phyloP scores from a whole-genome alignment of 345 rosid species.

The Aurinia saxatilis region DNA sequence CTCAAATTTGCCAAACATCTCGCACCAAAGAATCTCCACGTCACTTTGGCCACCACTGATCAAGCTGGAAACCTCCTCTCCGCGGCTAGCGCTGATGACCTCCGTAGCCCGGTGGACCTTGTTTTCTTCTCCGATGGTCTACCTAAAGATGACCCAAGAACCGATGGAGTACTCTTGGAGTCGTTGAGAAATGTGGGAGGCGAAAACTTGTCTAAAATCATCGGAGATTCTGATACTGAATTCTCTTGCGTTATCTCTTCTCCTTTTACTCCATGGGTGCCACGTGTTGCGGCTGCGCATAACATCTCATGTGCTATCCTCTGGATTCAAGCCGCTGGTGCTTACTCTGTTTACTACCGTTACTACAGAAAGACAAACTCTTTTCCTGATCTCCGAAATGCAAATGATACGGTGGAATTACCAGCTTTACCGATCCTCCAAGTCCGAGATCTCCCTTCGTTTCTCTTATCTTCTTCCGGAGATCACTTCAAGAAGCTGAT shows the following conservation, averaged over 20 bases:
- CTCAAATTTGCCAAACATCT: slow-evolving; percentile 36
- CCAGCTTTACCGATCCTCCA: slow-evolving; percentile 38
- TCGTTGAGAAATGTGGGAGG: slow-evolving; percentile 29
- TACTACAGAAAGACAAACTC: slow-evolving; percentile 21
- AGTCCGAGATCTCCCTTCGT: slow-evolving; percentile 43
- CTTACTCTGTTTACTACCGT: slow-evolving; percentile 40
- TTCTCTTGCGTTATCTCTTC: slow-evolving; percentile 30
- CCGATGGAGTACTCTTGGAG: neutral
- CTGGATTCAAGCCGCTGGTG: slow-evolving; percentile 52
- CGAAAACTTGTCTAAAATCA: slow-evolving; percentile 30
- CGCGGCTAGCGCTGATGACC: neutral
- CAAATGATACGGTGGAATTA: slow-evolving; percentile 18
- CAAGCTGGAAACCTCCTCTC: slow-evolving; percentile 21
- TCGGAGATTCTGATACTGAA: slow-evolving; percentile 18
- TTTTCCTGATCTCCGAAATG: slow-evolving; percentile 31
- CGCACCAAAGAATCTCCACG: slow-evolving; percentile 24
- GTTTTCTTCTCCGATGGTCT: slow-evolving; percentile 47
- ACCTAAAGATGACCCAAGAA: slow-evolving; percentile 24
- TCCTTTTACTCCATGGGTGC: slow-evolving; percentile 52
- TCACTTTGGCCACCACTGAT: slow-evolving; percentile 36
- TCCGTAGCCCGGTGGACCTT: slow-evolving; percentile 13
- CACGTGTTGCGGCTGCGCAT: slow-evolving; percentile 30
- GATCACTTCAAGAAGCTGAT: neutral
- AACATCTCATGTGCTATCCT: slow-evolving; percentile 44
- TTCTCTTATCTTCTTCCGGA: slow-evolving; percentile 30